These are phyloP conservation scores for Aspergillus sp. DNA, from an alignment of 2,329 filamentous ascomycete genomes.

Conservation along the genomic window DNA sequence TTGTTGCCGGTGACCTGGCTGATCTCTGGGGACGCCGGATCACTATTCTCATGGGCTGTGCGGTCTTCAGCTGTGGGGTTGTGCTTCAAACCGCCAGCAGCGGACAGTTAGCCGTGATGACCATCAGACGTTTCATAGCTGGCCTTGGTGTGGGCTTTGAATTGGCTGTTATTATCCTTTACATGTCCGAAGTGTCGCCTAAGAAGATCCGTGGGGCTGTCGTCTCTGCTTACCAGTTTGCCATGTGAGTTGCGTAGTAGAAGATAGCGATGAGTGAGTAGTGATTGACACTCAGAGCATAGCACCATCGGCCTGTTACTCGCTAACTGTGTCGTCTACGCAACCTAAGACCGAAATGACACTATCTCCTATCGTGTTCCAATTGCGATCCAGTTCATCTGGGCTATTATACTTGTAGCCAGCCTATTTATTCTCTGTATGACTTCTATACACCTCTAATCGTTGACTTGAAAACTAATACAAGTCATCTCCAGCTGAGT, in stretches of 20 bases:
- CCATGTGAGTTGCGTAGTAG: too few relatives aligned
- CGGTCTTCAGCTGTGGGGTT: conserved; percentile 71
- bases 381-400: too few relatives aligned
- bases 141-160: conserved; percentile 80
- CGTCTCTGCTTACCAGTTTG: conserved; percentile 46
- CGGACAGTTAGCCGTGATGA: conserved; percentile 61
- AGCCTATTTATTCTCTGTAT: too few relatives aligned
- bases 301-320: too few relatives aligned
- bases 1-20: too few relatives aligned
- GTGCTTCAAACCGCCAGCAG: conserved; percentile 65
- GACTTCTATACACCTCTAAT: conserved; percentile 45
- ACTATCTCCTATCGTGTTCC: too few relatives aligned
- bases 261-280: conserved; percentile 51
- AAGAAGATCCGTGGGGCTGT: conserved; percentile 77
- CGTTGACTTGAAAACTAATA: conserved; percentile 57
- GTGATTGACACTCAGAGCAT: conserved; percentile 33
- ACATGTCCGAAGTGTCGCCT: conserved; percentile 81
- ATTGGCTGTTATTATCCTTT: conserved; percentile 77
- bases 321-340: too few relatives aligned
- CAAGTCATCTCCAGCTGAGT: conserved; percentile 70
- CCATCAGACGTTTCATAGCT: conserved; percentile 73
- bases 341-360: too few relatives aligned
- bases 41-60: conserved; percentile 71
- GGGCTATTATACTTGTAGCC: too few relatives aligned
- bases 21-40: too few relatives aligned